Base-by-base conservation (phyloP, 768 basidiomycete species). In the Lactarius pseudohatsudake region DNA sequence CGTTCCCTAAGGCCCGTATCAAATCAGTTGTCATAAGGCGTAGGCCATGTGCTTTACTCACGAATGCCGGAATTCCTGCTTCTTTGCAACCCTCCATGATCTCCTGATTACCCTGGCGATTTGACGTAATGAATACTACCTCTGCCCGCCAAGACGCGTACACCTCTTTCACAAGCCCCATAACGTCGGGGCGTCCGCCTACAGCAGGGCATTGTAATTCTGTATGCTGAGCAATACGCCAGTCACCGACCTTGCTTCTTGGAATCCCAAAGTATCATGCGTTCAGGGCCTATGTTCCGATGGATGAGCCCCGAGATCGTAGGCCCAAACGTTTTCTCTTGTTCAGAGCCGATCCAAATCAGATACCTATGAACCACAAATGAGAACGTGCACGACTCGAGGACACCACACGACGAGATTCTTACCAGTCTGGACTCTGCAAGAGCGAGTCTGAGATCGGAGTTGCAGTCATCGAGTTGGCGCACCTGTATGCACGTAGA, bases 101-200 rank as follows among this genome's bases (percentile, higher is more conserved):
- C 72, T 92, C 90, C 16, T 82, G 79, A 75, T 92, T 92, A 34
- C 90, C 90, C 47, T 85, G 81, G 71, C 83, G 88, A 77, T 92
- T 92, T n/a, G 90, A 91, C 9, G 90, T 92, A 75, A 92, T 89
- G 76, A 92, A 90, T 32, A 92, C 86, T 55, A 92, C 87, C 78
- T 92, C 90, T 2, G 90, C 90, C 50, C 85, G 80, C 87, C 88
- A 92, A 54, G 80, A 82, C 32, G 82, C 74, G 71, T 89, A 90
- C 3, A 81, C 83, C 66, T 92, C 88, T 72, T 84, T 86, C 72
- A 92, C 73, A 61, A 92, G 76, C 74, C 90, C 87, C 87, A 91
- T 89, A 26, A 86, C 83, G 69, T 92, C 89, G 16, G 90, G 90
- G 65, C 90, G 85, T 18, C 89, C 88, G 64, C 89, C 88, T 61